Conservation (phyloP, 2,329 filamentous ascomycete species). For the Xylariaceae sp. region DNA sequence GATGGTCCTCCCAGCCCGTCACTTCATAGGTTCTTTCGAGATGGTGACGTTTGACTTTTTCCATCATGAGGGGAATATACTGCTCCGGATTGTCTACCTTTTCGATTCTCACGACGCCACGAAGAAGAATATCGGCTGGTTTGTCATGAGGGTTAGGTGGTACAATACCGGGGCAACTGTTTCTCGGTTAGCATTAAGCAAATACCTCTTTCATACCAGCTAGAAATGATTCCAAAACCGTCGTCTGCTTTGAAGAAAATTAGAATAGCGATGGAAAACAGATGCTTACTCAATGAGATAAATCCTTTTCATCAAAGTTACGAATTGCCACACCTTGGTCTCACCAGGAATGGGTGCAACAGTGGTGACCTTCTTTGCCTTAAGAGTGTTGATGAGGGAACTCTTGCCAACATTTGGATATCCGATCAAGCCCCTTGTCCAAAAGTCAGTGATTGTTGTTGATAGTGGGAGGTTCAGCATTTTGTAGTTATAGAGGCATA, state of each 20-base stretch:
- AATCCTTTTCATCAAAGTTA: conserved; percentile 92
- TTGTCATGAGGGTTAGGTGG: conserved; percentile 85
- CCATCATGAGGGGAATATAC: conserved; percentile 85
- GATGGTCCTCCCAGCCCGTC: conserved; percentile 75
- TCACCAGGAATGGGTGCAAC: conserved; percentile 95
- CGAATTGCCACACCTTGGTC: conserved; percentile 98
- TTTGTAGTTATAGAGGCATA: too few species aligned
- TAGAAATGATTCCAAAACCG: too few species aligned
- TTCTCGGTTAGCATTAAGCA: not conserved
- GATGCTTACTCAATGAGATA: conserved; percentile 74
- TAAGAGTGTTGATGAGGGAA: conserved; percentile 93
- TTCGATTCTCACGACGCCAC: conserved; percentile 91
- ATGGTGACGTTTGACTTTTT: conserved; percentile 82
- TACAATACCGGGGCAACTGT: conserved; percentile 86
- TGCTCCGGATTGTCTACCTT: conserved; percentile 97
- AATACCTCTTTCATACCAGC: not conserved
- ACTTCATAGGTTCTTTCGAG: conserved; percentile 93
- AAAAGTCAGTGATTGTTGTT: too few species aligned
- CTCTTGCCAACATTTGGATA: conserved; percentile 97
- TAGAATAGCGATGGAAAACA: too few species aligned
- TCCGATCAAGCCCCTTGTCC: conserved; percentile 80
- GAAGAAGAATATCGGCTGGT: conserved; percentile 84
- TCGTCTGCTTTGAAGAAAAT: too few species aligned
- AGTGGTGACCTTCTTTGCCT: conserved; percentile 92
- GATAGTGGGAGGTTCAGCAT: too few species aligned